Evolutionary conservation across 2,329 filamentous ascomycete genomes (phyloP).

Genomic region (Penicillium sp.): DNA sequence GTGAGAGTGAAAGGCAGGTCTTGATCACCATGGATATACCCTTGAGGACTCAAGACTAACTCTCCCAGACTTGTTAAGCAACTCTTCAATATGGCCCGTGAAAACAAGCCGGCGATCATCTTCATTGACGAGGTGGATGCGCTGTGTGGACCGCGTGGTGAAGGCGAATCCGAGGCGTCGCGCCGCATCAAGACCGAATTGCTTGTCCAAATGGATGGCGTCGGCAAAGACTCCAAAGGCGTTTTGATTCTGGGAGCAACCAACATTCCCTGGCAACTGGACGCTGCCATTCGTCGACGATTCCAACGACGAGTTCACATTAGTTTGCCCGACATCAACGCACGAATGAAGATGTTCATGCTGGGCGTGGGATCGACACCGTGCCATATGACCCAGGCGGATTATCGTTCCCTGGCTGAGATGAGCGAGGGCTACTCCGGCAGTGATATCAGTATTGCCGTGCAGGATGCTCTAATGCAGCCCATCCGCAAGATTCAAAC

Average conservation of each 20-base stretch:
- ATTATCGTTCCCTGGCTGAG: conserved; percentile 74
- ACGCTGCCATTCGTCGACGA: conserved; percentile 88
- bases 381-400: conserved; percentile 70
- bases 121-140: conserved; percentile 99
- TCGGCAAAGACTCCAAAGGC: conserved; percentile 89
- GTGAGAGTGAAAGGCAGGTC: conserved; percentile 86
- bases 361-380: conserved; percentile 89
- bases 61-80: conserved; percentile 77
- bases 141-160: conserved; percentile 82
- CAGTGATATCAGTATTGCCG: conserved; percentile 90
- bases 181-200: conserved; percentile 98
- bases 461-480: conserved; percentile 96
- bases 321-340: conserved; percentile 78
- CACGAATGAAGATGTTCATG: conserved; percentile 92
- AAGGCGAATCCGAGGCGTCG: conserved; percentile 96
- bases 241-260: conserved; percentile 94
- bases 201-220: conserved; percentile 98
- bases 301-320: conserved; percentile 98
- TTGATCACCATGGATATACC: neutral
- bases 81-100: conserved; percentile 93
- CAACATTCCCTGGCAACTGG: conserved; percentile 98
- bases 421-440: conserved; percentile 92
- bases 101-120: conserved; percentile 97
- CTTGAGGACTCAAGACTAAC: neutral
- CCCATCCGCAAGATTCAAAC: conserved; percentile 95